Evolutionary conservation across 192 early-diverging fungal species (phyloP).

Genomic region (Coemansia sp.): DNA sequence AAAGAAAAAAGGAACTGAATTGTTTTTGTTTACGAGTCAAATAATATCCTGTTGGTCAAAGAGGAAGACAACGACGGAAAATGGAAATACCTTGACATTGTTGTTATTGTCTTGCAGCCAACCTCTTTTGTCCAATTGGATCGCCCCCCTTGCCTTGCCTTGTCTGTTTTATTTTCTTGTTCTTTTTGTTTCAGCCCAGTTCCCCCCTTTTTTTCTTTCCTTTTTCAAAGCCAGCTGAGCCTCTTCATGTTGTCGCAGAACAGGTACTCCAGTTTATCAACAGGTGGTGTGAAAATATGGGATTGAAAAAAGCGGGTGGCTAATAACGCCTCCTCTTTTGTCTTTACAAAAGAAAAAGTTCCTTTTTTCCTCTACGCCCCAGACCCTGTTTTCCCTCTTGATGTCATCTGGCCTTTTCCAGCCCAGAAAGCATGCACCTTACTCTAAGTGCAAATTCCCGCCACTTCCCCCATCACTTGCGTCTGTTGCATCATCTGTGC

Average conservation of each 20-base stretch:
- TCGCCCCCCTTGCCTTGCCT: background rate
- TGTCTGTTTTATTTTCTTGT: too few relatives aligned
- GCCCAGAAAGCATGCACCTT: background rate
- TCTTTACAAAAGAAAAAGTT: too few relatives aligned
- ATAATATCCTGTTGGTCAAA: background rate
- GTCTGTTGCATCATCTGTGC: background rate
- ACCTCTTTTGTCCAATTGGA: background rate
- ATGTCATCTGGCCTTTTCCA: background rate
- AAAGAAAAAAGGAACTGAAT: slow-evolving; percentile 6
- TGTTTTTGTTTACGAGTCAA: slow-evolving; percentile 4
- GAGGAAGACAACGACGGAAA: background rate
- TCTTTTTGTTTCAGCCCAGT: background rate
- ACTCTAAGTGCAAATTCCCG: background rate
- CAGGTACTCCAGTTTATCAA: background rate
- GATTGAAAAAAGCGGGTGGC: too few relatives aligned
- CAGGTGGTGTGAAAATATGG: too few relatives aligned
- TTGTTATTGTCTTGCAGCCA: too few relatives aligned
- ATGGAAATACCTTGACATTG: too few relatives aligned
- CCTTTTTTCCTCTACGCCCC: background rate
- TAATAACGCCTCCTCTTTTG: too few relatives aligned
- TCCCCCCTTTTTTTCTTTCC: background rate
- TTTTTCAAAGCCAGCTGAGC: slow-evolving; percentile 9
- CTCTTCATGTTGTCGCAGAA: background rate
- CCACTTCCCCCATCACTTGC: background rate
- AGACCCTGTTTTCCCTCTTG: background rate